Base-by-base conservation (phyloP, 2,329 filamentous ascomycete genomes). In the Phaeoacremonium minimum region DNA sequence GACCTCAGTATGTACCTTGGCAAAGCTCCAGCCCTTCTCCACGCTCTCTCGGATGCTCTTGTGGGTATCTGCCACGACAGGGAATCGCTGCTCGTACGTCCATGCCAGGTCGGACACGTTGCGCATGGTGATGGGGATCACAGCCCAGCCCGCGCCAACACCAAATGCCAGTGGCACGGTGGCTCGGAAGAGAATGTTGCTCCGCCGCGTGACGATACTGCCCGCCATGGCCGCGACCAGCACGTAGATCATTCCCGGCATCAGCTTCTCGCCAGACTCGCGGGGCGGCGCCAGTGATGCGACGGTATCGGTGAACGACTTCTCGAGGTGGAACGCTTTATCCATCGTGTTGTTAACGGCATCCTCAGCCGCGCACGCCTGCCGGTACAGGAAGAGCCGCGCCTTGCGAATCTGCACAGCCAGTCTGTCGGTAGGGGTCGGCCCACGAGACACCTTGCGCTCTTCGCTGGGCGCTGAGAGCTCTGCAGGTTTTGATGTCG, bases 171-270 rank as follows among this genome's bases (percentile, higher is more conserved):
- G 63, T 9, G 93, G 93, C 3, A 86, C 75, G 3, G 82, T 71
- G 36, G 83, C 81, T 48, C 93, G 82, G 36, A 98, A 69, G 44
- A 95, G 60, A 45, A 97, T 75, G 61, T 85, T 90, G 51, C 91
- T 82, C 71, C 95, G 94, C 45, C 91, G 81, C 37, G 87, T 80
- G 37, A 96, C 71, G 58, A 98, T 97, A 62, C 81, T 89, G 50
- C 91, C 93, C 22, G 93, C 87, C 90, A 98, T 96, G 52, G 87
- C 83, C 29, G 90, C 84, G 32, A 98, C 90, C 18, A 96, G 77
- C 32, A 97, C 89, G 67, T 97, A 97, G 49, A 97, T 80, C 41
- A 81, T 73, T 17, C 91, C 91, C 20, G 93, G 93, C 65, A 97
- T 82, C 38, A 98, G 75, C 57, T 82, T 81, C 72, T 98, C 93